phyloP scores from a whole-genome alignment of 257 asterid species.

The Craterostigma plantagineum region DNA sequence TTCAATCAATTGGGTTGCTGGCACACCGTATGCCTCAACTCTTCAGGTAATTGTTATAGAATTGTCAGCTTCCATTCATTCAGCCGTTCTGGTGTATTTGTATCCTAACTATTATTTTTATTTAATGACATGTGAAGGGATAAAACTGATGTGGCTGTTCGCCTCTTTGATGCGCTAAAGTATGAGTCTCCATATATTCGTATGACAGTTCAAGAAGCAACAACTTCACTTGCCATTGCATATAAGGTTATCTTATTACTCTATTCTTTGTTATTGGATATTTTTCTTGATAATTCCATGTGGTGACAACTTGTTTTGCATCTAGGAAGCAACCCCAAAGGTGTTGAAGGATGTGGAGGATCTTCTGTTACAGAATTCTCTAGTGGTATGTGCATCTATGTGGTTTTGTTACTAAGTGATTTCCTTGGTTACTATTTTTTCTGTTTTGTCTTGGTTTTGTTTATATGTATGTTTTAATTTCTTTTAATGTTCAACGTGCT shows the following conservation, averaged over 20 bases:
- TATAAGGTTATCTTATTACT: slow-evolving; percentile 40
- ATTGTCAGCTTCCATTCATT: not conserved
- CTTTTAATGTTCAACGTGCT: not conserved
- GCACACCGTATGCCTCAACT: slow-evolving; percentile 95
- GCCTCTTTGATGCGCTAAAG: slow-evolving; percentile 82
- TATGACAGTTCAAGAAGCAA: slow-evolving; percentile 80
- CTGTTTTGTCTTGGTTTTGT: slow-evolving; percentile 8
- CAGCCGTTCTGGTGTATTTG: not conserved
- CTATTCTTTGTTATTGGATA: slow-evolving; percentile 8
- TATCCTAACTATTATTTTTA: not conserved
- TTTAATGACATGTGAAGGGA: slow-evolving; percentile 21
- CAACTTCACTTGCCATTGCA: slow-evolving; percentile 77
- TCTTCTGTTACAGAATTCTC: slow-evolving; percentile 56
- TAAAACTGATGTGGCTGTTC: slow-evolving; percentile 68
- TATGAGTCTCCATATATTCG: slow-evolving; percentile 64
- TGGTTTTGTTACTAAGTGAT: slow-evolving; percentile 11
- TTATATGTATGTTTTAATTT: slow-evolving; percentile 1
- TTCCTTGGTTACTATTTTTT: not conserved
- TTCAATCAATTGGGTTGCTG: slow-evolving; percentile 91
- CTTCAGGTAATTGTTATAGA: slow-evolving; percentile 35
- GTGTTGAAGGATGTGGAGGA: slow-evolving; percentile 72
- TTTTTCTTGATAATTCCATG: not conserved
- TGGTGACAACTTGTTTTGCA: slow-evolving; percentile 6
- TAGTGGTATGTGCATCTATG: slow-evolving; percentile 38
- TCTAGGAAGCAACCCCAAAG: slow-evolving; percentile 55